These are phyloP conservation scores for Primulina eburnea DNA, from an alignment of 257 asterid genomes.

Conservation along the genomic window DNA sequence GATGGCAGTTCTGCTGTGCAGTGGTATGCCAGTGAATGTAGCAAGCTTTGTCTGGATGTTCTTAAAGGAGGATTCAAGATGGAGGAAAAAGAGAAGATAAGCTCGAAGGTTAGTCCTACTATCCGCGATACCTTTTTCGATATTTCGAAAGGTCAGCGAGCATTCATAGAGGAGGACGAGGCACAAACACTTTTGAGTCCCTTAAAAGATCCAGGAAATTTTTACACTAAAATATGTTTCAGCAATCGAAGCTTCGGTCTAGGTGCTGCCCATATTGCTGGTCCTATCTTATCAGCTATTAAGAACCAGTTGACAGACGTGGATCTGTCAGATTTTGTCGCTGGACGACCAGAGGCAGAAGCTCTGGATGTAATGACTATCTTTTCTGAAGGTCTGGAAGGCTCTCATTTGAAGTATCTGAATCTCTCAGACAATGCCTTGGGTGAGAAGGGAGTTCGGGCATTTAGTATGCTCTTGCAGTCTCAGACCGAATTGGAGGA, in stretches of 20 bases:
- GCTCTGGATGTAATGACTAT: slow-evolving; percentile 95
- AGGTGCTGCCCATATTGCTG: slow-evolving; percentile 77
- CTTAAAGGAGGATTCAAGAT: slow-evolving; percentile 49
- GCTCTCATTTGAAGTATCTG: slow-evolving; percentile 66
- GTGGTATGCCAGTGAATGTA: slow-evolving; percentile 87
- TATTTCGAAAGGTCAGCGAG: slow-evolving; percentile 80
- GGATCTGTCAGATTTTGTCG: slow-evolving; percentile 94
- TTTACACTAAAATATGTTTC: slow-evolving; percentile 72
- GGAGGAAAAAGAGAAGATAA: slow-evolving; percentile 38
- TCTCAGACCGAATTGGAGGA: slow-evolving; percentile 82
- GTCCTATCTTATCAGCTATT: slow-evolving; percentile 67
- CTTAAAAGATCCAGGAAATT: slow-evolving; percentile 62
- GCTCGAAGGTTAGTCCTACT: slow-evolving; percentile 35
- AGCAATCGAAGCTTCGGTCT: slow-evolving; percentile 92
- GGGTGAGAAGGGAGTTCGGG: slow-evolving; percentile 94
- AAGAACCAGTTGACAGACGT: slow-evolving; percentile 82
- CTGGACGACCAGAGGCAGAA: slow-evolving; percentile 90
- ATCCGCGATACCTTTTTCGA: slow-evolving; percentile 51
- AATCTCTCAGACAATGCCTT: slow-evolving; percentile 91
- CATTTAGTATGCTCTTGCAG: slow-evolving; percentile 70
- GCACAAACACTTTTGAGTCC: slow-evolving; percentile 74
- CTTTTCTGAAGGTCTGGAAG: slow-evolving; percentile 84
- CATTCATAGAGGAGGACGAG: slow-evolving; percentile 78
- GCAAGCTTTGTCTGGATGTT: slow-evolving; percentile 73
- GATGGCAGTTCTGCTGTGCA: slow-evolving; percentile 97